Evolutionary conservation across 495 filamentous ascomycete genomes (phyloP).

Genomic region (Penicillium maclennaniae): DNA sequence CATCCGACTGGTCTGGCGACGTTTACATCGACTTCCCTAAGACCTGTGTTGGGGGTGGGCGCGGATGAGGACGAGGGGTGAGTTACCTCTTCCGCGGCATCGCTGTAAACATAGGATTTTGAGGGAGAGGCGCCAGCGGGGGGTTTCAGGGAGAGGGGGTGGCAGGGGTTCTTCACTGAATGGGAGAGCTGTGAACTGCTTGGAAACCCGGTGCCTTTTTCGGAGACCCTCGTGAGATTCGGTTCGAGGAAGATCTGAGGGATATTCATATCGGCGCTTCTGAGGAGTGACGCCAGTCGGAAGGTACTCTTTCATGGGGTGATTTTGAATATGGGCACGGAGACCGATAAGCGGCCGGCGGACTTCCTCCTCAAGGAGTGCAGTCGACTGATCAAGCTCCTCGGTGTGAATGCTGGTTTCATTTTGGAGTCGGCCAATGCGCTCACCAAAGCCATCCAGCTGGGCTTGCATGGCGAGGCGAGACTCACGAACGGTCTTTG

Average conservation of each 20-base stretch:
- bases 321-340: constrained; percentile 56
- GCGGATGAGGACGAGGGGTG: constrained; percentile 32
- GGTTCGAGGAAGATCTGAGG: constrained; percentile 71
- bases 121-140: constrained; percentile 27
- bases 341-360: constrained; percentile 67
- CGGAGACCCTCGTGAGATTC: constrained; percentile 65
- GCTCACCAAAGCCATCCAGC: constrained; percentile 56
- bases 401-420: constrained; percentile 56
- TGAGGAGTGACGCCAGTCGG: constrained; percentile 84
- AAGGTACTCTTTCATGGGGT: constrained; percentile 68
- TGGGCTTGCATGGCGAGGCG: constrained; percentile 65
- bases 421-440: constrained; percentile 58
- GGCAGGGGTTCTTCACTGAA: constrained; percentile 31
- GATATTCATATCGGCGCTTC: constrained; percentile 72
- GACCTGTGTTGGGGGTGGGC: constrained; percentile 43
- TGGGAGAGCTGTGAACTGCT: constrained; percentile 34
- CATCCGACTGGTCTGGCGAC: constrained; percentile 37
- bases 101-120: constrained; percentile 44
- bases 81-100: constrained; percentile 39
- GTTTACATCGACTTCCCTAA: constrained; percentile 56
- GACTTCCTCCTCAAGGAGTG: constrained; percentile 55
- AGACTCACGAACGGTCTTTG: constrained; percentile 61
- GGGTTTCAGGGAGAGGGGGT: constrained; percentile 20
- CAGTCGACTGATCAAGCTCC: constrained; percentile 51
- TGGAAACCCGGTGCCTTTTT: constrained; percentile 49